These are phyloP conservation scores for Acanthamoeba lenticulata DNA, from an alignment of 208 protist species.

Conservation along the genomic window DNA sequence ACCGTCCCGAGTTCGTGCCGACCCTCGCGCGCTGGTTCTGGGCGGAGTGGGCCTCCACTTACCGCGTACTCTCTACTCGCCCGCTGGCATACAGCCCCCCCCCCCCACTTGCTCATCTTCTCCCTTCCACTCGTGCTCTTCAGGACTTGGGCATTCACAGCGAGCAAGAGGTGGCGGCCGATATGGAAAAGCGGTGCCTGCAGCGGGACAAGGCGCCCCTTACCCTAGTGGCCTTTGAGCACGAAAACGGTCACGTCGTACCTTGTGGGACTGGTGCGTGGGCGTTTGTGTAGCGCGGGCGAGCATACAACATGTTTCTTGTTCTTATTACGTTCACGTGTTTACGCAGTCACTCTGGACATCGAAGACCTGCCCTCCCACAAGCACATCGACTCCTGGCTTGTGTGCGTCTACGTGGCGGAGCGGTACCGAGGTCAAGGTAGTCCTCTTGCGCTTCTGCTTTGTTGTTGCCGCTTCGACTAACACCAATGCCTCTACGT, in stretches of 20 bases:
- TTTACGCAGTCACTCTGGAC: neutral
- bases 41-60: neutral
- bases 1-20: neutral
- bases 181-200: neutral
- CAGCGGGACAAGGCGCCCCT: slow-evolving; percentile 23
- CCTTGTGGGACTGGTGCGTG: neutral
- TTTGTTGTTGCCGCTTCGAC: neutral
- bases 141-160: neutral
- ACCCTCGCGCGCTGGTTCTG: slow-evolving; percentile 3
- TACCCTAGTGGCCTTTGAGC: neutral
- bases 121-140: neutral
- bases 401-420: slow-evolving; percentile 20
- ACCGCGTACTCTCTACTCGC: neutral
- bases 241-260: neutral
- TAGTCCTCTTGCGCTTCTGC: neutral
- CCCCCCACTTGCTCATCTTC: neutral
- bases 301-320: neutral
- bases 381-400: neutral
- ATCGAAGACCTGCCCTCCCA: neutral
- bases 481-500: neutral
- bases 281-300: neutral
- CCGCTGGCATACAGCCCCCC: neutral
- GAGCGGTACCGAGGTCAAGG: neutral
- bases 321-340: neutral
- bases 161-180: neutral